A percentile compares a stretch with the other conserved stretches of the same genome.
phyloP scores from a whole-genome alignment of 2,329 filamentous ascomycete species.

The Calonectria pauciramosa region DNA sequence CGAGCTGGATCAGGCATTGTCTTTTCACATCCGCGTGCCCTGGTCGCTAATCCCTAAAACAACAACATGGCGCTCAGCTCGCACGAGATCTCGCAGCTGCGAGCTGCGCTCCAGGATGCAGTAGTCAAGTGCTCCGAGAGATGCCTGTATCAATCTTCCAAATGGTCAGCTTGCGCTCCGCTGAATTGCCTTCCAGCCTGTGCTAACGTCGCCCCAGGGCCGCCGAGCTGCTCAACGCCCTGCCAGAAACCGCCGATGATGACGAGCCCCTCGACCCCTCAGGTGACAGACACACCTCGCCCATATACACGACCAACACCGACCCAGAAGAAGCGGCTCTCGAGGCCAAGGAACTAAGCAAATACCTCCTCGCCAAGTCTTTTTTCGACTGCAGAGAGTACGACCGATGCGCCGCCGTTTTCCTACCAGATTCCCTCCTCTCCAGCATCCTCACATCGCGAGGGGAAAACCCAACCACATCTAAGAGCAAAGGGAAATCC shows the following conservation, averaged over 20 bases:
- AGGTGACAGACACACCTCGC: constrained; percentile 57
- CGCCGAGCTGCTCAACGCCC: constrained; percentile 90
- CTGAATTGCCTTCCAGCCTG: not conserved
- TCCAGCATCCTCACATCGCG: constrained; percentile 72
- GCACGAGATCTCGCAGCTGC: constrained; percentile 74
- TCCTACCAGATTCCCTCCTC: constrained; percentile 85
- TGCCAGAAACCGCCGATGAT: constrained; percentile 73
- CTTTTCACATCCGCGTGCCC: constrained; percentile 27
- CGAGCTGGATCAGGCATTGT: not conserved
- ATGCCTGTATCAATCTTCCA: constrained; percentile 95
- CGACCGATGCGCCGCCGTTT: constrained; percentile 91
- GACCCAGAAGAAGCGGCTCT: constrained; percentile 81
- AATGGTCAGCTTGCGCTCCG: constrained; percentile 76
- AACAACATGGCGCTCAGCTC: constrained; percentile 68
- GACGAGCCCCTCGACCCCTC: constrained; percentile 57
- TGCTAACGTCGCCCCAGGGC: constrained; percentile 72
- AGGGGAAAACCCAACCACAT: constrained; percentile 53
- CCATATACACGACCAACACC: constrained; percentile 67
- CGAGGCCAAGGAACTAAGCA: constrained; percentile 84
- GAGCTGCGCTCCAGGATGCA: constrained; percentile 84
- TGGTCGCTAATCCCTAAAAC: constrained; percentile 30
- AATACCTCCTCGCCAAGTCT: constrained; percentile 91
- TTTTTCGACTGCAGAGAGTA: constrained; percentile 97
- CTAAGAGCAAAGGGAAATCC: constrained; percentile 74
- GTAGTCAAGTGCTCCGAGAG: constrained; percentile 93